These are phyloP conservation scores for Lactarius hatsudake DNA, from an alignment of 768 basidiomycete species.

Conservation along the genomic window DNA sequence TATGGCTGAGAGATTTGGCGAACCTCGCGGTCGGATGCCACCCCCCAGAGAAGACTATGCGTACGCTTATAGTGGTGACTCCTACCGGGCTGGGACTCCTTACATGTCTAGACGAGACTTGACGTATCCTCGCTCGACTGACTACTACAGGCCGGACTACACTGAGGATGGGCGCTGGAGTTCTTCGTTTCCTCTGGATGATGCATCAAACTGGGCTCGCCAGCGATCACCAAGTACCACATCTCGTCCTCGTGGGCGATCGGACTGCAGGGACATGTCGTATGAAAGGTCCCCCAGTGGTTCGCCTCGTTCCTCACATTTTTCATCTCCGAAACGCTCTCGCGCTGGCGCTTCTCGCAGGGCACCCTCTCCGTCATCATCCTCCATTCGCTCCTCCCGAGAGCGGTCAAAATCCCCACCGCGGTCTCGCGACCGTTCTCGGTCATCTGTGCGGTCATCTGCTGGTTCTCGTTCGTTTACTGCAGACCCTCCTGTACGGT, in stretches of 20 bases:
- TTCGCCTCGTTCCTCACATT: slow-evolving; percentile 23
- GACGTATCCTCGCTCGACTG: slow-evolving; percentile 36
- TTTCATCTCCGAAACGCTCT: slow-evolving; percentile 28
- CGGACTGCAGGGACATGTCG: slow-evolving; percentile 20
- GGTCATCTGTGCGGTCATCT: slow-evolving; percentile 55
- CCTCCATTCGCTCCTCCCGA: slow-evolving; percentile 34
- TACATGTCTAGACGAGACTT: slow-evolving; percentile 42
- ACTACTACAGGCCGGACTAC: slow-evolving; percentile 55
- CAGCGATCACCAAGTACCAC: slow-evolving; percentile 15
- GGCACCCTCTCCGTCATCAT: slow-evolving; percentile 30
- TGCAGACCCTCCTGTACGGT: slow-evolving; percentile 15
- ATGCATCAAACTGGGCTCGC: slow-evolving; percentile 21
- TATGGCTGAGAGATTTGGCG: slow-evolving; percentile 23
- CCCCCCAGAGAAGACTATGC: slow-evolving; percentile 35
- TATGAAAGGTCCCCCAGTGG: slow-evolving; percentile 23
- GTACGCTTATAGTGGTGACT: slow-evolving; percentile 46
- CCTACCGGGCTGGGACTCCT: slow-evolving; percentile 42
- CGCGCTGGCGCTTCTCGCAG: slow-evolving; percentile 16
- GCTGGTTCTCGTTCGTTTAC: slow-evolving; percentile 46
- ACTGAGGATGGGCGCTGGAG: slow-evolving; percentile 36
- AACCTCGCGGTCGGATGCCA: slow-evolving; percentile 18
- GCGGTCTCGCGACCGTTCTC: slow-evolving; percentile 26
- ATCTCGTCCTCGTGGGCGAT: slow-evolving; percentile 21
- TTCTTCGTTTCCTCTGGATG: slow-evolving; percentile 34
- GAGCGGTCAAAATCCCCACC: slow-evolving; percentile 37